Conservation (phyloP, 2,329 filamentous ascomycete genomes). For the Penicillium italicum region DNA sequence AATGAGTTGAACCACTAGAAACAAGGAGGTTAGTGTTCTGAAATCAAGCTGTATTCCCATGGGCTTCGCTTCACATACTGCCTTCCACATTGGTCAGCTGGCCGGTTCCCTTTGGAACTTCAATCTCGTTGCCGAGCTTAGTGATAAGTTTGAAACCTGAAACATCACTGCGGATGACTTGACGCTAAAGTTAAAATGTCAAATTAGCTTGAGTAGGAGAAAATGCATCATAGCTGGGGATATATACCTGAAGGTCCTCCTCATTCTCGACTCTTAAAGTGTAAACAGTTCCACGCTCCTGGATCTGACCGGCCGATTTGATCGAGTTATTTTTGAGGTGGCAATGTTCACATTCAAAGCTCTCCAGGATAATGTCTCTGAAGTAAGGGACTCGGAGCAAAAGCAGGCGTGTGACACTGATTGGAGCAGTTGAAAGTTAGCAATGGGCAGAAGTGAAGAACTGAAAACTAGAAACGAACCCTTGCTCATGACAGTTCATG, state of each 20-base stretch:
- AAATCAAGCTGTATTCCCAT: background rate
- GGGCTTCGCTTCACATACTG: background rate
- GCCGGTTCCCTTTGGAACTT: constrained; percentile 85
- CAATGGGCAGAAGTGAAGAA: background rate
- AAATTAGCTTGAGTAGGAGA: background rate
- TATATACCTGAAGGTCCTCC: constrained; percentile 57
- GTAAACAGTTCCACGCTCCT: constrained; percentile 81
- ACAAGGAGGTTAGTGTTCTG: background rate
- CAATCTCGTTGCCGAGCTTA: constrained; percentile 63
- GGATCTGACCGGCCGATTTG: constrained; percentile 86
- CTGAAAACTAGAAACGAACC: constrained; percentile 48
- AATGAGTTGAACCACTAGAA: constrained; percentile 64
- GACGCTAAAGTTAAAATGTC: constrained; percentile 43
- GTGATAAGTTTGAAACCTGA: constrained; percentile 84
- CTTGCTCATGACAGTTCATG: constrained; percentile 82
- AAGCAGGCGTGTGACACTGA: constrained; percentile 71
- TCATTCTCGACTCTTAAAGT: constrained; percentile 71
- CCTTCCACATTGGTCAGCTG: constrained; percentile 94
- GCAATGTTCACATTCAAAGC: constrained; percentile 89
- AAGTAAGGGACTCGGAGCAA: constrained; percentile 95
- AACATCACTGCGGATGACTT: constrained; percentile 88
- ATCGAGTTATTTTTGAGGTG: constrained; percentile 88
- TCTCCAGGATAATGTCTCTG: constrained; percentile 96
- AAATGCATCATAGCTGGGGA: background rate
- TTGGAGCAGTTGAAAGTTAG: background rate